A percentile compares a stretch with the other conserved stretches of the same genome.
Conservation (phyloP, 208 protist genomes). For the Crithidia expoeki region DNA sequence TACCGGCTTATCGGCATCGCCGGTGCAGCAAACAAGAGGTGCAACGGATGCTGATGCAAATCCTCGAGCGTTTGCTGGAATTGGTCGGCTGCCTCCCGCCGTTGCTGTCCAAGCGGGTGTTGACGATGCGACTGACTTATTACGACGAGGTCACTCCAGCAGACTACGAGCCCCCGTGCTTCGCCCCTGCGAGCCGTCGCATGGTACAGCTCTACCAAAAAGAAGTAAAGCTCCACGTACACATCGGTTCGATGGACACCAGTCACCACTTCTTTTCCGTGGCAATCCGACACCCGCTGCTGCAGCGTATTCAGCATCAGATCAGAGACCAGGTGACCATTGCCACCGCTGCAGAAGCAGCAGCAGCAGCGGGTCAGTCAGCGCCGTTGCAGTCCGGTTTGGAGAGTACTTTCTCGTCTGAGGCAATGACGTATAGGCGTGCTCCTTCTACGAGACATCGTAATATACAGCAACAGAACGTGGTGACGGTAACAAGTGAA, state of each 20-base stretch:
- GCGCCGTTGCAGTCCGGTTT: conserved; percentile 17
- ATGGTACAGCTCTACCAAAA: conserved; percentile 59
- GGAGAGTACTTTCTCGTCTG: conserved; percentile 25
- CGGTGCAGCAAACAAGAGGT: conserved; percentile 64
- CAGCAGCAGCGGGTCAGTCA: neutral
- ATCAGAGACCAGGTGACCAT: neutral
- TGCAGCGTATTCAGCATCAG: conserved; percentile 39
- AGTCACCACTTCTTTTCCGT: conserved; percentile 76
- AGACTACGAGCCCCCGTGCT: conserved; percentile 80
- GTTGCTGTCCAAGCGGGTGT: conserved; percentile 60
- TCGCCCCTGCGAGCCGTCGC: conserved; percentile 60
- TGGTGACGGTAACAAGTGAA: neutral
- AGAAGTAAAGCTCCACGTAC: conserved; percentile 48
- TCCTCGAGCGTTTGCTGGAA: conserved; percentile 69
- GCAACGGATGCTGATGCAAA: conserved; percentile 47
- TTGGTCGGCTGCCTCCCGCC: conserved; percentile 71
- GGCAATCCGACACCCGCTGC: conserved; percentile 61
- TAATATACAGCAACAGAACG: neutral
- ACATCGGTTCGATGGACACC: conserved; percentile 66
- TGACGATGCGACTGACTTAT: conserved; percentile 83
- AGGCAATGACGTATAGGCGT: neutral
- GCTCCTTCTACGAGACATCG: neutral
- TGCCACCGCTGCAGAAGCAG: neutral
- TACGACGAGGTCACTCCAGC: conserved; percentile 70
- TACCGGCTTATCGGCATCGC: conserved; percentile 7